Conservation (phyloP, 208 protist species). For the Trichomonas tenax region DNA sequence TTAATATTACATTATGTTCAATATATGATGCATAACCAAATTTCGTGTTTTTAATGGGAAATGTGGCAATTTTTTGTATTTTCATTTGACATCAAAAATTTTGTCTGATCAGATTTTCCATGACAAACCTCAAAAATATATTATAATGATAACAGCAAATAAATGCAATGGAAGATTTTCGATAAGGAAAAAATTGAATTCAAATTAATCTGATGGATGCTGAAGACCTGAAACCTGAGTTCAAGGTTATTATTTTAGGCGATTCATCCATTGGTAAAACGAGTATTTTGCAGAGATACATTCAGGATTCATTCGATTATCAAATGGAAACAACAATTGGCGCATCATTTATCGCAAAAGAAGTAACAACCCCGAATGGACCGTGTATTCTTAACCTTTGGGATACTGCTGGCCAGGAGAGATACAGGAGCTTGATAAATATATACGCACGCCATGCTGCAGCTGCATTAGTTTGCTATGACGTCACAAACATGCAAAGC, state of each 20-base stretch:
- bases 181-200: no score
- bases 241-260: neutral
- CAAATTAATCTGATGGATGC: no score
- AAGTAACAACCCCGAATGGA: neutral
- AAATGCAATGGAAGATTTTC: no score
- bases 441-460: neutral
- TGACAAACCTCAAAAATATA: no score
- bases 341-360: neutral
- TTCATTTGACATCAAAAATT: no score
- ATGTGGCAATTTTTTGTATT: no score
- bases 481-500: neutral
- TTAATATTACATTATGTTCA: no score
- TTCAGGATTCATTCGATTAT: neutral
- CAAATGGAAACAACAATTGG: neutral
- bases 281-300: neutral
- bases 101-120: no score
- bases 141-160: no score
- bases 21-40: no score
- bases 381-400: neutral
- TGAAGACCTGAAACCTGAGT: neutral
- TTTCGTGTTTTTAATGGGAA: no score
- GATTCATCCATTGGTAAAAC: neutral
- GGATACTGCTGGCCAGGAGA: neutral
- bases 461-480: neutral
- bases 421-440: neutral